These are phyloP conservation scores for Ormosia semicastrata DNA, from an alignment of 306 rosid genomes.

Conservation along the genomic window DNA sequence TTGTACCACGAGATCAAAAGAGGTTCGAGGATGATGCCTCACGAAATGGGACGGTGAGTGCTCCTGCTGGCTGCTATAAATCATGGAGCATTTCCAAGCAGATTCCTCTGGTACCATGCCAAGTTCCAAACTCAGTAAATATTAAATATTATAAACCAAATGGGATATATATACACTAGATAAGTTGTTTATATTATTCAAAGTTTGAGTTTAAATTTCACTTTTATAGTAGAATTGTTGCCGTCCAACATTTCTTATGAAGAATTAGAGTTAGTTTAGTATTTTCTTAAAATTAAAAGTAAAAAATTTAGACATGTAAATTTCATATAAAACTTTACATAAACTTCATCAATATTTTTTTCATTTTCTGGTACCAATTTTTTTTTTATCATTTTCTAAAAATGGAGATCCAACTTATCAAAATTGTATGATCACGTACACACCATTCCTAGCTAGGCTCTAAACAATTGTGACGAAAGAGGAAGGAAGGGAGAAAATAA, in stretches of 20 bases:
- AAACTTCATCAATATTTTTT: not conserved
- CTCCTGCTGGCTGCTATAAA: not conserved
- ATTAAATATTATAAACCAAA: not conserved
- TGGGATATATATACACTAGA: not conserved
- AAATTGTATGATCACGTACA: not conserved
- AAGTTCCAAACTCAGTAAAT: not conserved
- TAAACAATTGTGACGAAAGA: not conserved
- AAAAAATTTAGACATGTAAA: not conserved
- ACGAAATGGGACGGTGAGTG: constrained; percentile 18
- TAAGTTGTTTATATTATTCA: not conserved
- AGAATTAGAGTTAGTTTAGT: not conserved
- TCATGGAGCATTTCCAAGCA: not conserved
- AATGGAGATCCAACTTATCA: not conserved
- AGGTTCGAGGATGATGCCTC: constrained; percentile 16
- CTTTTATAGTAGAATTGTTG: not conserved
- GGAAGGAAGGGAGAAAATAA: not conserved
- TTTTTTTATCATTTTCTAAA: not conserved
- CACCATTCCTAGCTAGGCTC: not conserved
- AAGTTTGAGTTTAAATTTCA: not conserved
- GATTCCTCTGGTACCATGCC: too few species aligned
- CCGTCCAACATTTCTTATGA: not conserved
- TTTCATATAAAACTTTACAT: not conserved
- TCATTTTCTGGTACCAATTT: not conserved
- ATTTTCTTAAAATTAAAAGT: too few species aligned
- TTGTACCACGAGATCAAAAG: not conserved